These are phyloP conservation scores for Nasturtium officinale DNA, from an alignment of 345 rosid genomes.

Conservation along the genomic window DNA sequence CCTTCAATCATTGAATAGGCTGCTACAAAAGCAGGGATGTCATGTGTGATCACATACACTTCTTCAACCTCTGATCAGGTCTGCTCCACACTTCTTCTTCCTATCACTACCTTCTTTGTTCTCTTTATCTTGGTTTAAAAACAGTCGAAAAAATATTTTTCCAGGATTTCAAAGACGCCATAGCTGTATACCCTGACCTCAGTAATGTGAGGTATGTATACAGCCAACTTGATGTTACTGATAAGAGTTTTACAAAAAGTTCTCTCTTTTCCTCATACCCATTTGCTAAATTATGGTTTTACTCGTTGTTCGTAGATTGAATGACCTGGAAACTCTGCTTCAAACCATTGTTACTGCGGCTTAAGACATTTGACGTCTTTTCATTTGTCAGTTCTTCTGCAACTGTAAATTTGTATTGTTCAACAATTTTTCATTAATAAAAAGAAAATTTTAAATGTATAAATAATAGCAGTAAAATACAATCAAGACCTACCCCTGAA, in stretches of 20 bases:
- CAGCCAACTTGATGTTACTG: background rate
- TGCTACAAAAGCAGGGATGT: constrained; percentile 86
- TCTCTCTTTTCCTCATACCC: background rate
- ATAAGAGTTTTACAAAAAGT: background rate
- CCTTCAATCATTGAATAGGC: constrained; percentile 54
- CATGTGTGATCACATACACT: constrained; percentile 81
- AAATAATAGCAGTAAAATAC: constrained; percentile 26
- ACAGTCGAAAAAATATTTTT: background rate
- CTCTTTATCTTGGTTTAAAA: constrained; percentile 8
- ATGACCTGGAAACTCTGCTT: constrained; percentile 40
- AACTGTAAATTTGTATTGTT: constrained; percentile 12
- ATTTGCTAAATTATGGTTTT: background rate
- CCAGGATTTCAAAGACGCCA: constrained; percentile 84
- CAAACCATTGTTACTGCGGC: constrained; percentile 31
- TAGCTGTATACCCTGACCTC: constrained; percentile 80
- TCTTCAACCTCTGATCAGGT: constrained; percentile 94
- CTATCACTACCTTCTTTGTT: background rate
- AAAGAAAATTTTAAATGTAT: constrained; percentile 4
- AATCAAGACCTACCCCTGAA: constrained; percentile 37
- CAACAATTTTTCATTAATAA: background rate
- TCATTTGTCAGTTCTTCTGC: background rate
- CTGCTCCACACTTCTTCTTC: constrained; percentile 21
- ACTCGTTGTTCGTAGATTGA: constrained; percentile 20
- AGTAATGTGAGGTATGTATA: constrained; percentile 62
- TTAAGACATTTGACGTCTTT: constrained; percentile 17